A percentile compares a stretch with the other conserved stretches of the same genome.
These are phyloP conservation scores for Psophocarpus tetragonolobus DNA, from an alignment of 306 rosid species.

Conservation along the genomic window DNA sequence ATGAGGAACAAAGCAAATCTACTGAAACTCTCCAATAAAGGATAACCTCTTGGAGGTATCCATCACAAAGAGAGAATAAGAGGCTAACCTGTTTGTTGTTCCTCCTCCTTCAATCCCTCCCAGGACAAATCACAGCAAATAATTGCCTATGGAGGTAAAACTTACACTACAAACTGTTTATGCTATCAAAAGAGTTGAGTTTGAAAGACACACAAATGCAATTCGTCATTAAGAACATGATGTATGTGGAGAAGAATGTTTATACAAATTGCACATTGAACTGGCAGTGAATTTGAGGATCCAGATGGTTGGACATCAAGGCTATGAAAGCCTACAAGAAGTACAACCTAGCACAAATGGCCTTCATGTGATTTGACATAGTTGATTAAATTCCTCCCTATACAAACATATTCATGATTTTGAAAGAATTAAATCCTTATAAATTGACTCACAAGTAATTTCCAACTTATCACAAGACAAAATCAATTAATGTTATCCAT, in stretches of 20 bases:
- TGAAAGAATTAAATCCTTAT: neutral
- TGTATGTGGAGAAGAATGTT: neutral
- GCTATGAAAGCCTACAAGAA: neutral
- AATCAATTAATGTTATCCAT: neutral
- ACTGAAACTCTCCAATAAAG: conserved; percentile 38
- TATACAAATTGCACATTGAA: neutral
- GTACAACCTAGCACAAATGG: neutral
- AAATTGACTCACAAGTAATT: neutral
- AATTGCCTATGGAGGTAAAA: conserved; percentile 41
- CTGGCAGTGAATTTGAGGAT: conserved; percentile 24
- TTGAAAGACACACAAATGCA: conserved; percentile 25
- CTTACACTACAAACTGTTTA: conserved; percentile 27
- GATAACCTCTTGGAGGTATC: conserved; percentile 32
- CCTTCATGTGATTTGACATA: neutral
- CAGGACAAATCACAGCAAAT: conserved; percentile 54
- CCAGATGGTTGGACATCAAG: conserved; percentile 29
- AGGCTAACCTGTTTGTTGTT: conserved; percentile 47
- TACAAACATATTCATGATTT: neutral
- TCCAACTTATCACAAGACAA: neutral
- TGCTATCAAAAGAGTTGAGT: conserved; percentile 27
- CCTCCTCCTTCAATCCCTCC: conserved; percentile 58
- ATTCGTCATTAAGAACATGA: conserved; percentile 15
- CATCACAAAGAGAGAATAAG: conserved; percentile 32
- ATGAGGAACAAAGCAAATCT: conserved; percentile 23
- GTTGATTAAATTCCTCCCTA: conserved; percentile 6